phyloP scores from a whole-genome alignment of 1,284 basidiomycete species.

The Meira miltonrushii region DNA sequence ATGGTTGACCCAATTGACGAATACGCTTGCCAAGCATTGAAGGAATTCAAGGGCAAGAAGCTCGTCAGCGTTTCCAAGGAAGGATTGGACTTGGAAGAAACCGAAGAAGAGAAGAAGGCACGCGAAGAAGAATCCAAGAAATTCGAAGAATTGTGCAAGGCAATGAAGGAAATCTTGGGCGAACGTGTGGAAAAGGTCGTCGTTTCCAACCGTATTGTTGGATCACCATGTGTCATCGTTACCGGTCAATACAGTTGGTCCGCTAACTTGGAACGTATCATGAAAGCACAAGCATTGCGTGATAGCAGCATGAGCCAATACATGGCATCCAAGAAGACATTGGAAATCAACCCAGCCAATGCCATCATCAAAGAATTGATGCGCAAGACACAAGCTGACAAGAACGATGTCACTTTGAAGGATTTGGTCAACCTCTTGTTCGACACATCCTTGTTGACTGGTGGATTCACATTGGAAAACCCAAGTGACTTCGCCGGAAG shows the following conservation, averaged over 20 bases:
- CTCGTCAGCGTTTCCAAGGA: constrained; percentile 97
- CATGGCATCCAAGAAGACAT: constrained; percentile 90
- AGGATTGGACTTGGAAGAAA: constrained; percentile 98
- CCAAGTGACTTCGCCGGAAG: constrained; percentile 91
- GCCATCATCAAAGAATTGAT: constrained; percentile 93
- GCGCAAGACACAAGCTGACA: constrained; percentile 90
- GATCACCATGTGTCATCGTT: constrained; percentile 58
- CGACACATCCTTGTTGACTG: constrained; percentile 80
- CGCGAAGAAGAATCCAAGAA: constrained; percentile 82
- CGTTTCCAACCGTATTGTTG: constrained; percentile 75
- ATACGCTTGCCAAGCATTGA: constrained; percentile 76
- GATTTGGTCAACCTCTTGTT: constrained; percentile 92
- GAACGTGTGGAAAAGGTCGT: constrained; percentile 99
- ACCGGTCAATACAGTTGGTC: constrained; percentile 99
- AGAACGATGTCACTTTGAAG: constrained; percentile 88
- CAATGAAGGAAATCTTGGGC: constrained; percentile 96
- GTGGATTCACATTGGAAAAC: constrained; percentile 82
- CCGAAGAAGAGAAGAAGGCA: constrained; percentile 88
- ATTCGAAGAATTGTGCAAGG: constrained; percentile 83
- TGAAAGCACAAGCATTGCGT: constrained; percentile 98
- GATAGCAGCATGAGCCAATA: constrained; percentile 99
- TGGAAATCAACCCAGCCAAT: constrained; percentile 93
- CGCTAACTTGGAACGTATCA: constrained; percentile 99
- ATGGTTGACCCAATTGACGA: constrained; percentile 73
- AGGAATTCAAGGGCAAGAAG: constrained; percentile 99